Conservation (phyloP, 2,329 filamentous ascomycete genomes). For the Fusarium staphyleae region DNA sequence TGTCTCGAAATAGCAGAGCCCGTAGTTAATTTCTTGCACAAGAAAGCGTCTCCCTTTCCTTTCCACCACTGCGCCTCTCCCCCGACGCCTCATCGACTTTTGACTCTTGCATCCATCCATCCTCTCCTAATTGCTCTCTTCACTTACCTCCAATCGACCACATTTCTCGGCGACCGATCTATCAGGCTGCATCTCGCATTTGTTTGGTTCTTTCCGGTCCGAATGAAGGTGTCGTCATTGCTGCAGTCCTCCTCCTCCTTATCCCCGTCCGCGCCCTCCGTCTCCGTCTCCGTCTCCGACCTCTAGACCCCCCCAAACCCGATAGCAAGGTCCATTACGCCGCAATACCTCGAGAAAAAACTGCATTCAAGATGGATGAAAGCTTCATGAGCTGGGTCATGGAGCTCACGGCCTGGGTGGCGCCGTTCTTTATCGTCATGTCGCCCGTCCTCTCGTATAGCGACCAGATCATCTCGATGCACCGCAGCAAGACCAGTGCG, state of each 20-base stretch:
- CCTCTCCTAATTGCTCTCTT: not conserved
- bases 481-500: slow-evolving; percentile 67
- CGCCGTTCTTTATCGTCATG: slow-evolving; percentile 68
- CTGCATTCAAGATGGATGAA: slow-evolving; percentile 13
- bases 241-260: not conserved
- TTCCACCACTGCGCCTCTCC: slow-evolving; percentile 23
- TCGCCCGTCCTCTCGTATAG: slow-evolving; percentile 71
- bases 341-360: slow-evolving; percentile 1
- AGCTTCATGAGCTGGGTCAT: slow-evolving; percentile 36
- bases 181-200: not conserved
- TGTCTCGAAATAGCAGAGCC: not conserved
- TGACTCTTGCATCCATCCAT: slow-evolving; percentile 18
- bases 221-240: slow-evolving; percentile 16
- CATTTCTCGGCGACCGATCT: not conserved
- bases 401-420: slow-evolving; percentile 58
- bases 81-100: slow-evolving; percentile 17
- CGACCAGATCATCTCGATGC: slow-evolving; percentile 71
- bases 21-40: slow-evolving; percentile 23
- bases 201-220: slow-evolving; percentile 1
- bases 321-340: not conserved
- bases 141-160: not conserved
- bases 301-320: not conserved
- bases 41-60: slow-evolving; percentile 4
- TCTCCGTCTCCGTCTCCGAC: not conserved
- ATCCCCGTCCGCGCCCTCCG: slow-evolving; percentile 5